Evolutionary conservation across 1,284 basidiomycete species (phyloP).

Genomic region (Anthracocystis walkeri): DNA sequence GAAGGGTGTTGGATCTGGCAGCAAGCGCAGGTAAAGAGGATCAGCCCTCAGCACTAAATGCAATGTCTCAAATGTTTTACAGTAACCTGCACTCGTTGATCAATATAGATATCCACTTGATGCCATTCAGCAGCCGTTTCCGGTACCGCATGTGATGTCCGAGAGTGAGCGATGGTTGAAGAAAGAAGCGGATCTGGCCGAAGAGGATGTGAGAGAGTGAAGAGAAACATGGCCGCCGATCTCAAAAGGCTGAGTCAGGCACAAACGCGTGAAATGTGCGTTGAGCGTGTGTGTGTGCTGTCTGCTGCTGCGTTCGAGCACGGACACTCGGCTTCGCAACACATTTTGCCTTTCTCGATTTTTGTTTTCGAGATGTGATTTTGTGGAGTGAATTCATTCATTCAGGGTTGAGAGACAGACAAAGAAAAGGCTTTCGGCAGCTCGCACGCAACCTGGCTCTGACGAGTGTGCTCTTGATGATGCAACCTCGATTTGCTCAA

Average conservation of each 20-base stretch:
- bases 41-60: neutral
- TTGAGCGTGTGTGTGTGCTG: too few relatives aligned
- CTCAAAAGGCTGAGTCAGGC: neutral
- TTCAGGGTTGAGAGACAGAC: neutral
- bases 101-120: neutral
- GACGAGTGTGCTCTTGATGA: neutral
- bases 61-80: neutral
- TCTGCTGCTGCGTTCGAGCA: constrained; percentile 1
- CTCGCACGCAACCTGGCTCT: neutral
- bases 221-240: neutral
- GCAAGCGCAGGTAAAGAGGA: constrained; percentile 33
- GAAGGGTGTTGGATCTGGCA: constrained; percentile 20
- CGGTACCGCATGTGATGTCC: neutral
- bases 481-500: neutral
- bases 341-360: neutral
- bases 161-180: neutral
- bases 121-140: neutral
- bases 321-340: constrained; percentile 4
- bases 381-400: constrained; percentile 13
- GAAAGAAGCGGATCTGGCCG: neutral
- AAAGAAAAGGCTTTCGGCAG: neutral
- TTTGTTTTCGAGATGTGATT: neutral
- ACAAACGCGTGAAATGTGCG: neutral
- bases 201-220: neutral
- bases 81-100: neutral